Percentiles rank a stretch among this genome's conserved stretches.
Conservation (phyloP, 225 moss, liverwort and hornwort species). For the Marchantia polymorpha region DNA sequence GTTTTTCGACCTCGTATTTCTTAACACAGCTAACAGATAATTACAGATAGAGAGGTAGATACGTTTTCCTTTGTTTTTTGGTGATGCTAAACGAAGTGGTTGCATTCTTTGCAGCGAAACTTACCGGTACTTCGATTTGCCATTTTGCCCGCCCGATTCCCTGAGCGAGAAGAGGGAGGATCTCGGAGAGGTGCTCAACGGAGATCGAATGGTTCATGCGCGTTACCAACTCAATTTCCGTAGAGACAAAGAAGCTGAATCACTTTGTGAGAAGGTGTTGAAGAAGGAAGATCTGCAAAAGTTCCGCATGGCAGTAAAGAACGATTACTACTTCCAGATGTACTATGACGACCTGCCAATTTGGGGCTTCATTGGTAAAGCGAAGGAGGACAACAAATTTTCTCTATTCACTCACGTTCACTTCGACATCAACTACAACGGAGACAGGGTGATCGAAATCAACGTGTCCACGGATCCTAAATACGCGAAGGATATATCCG, state of each 20-base stretch:
- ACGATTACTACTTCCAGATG: constrained; percentile 97
- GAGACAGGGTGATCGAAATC: constrained; percentile 84
- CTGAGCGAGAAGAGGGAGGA: constrained; percentile 93
- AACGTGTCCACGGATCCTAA: constrained; percentile 66
- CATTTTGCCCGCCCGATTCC: constrained; percentile 75
- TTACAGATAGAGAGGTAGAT: no score
- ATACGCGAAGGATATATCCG: constrained; percentile 72
- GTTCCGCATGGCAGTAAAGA: constrained; percentile 84
- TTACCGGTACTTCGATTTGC: constrained; percentile 90
- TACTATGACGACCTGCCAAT: constrained; percentile 95
- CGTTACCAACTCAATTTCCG: constrained; percentile 76
- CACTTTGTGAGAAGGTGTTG: constrained; percentile 60
- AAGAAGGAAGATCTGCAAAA: constrained; percentile 47
- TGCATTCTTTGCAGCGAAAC: constrained; percentile 68
- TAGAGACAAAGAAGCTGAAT: constrained; percentile 57
- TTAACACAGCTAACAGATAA: no score
- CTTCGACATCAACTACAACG: constrained; percentile 74
- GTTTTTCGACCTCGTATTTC: no score
- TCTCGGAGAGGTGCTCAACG: constrained; percentile 93
- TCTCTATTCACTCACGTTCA: constrained; percentile 77
- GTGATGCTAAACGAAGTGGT: no score
- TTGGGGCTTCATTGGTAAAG: constrained; percentile 89
- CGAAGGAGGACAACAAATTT: constrained; percentile 46
- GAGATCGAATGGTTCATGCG: constrained; percentile 87
- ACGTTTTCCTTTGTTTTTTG: no score